Evolutionary conservation across 768 basidiomycete species (phyloP).

Genomic region (Lactifluus hygrophoroides): DNA sequence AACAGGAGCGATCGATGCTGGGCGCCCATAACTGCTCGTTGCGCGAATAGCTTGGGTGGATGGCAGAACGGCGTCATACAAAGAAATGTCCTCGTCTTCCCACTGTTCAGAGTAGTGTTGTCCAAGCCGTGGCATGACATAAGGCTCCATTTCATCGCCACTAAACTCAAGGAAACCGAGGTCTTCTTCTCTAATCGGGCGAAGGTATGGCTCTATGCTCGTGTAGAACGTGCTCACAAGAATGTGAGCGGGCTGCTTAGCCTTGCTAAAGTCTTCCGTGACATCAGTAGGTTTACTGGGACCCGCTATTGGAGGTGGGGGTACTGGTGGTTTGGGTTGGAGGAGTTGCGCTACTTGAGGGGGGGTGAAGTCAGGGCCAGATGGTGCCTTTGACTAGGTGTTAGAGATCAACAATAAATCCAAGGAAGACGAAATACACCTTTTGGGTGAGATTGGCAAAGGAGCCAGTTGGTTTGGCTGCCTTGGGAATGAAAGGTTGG

Average conservation of each 20-base stretch:
- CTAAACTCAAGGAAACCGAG: slow-evolving; percentile 87
- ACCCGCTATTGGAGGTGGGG: slow-evolving; percentile 59
- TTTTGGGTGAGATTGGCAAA: slow-evolving; percentile 39
- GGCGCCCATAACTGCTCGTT: slow-evolving; percentile 24
- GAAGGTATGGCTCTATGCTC: slow-evolving; percentile 83
- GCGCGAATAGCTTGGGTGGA: slow-evolving; percentile 34
- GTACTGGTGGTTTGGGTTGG: slow-evolving; percentile 53
- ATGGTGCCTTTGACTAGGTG: slow-evolving; percentile 22
- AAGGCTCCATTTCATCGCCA: slow-evolving; percentile 86
- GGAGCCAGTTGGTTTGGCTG: slow-evolving; percentile 43
- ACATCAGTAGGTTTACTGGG: slow-evolving; percentile 81
- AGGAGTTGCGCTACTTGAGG: slow-evolving; percentile 45
- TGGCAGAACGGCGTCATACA: slow-evolving; percentile 37
- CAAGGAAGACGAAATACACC: slow-evolving; percentile 26
- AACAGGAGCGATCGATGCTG: slow-evolving; percentile 39
- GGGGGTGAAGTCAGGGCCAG: slow-evolving; percentile 54
- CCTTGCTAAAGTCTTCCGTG: slow-evolving; percentile 80
- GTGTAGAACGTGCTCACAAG: slow-evolving; percentile 74
- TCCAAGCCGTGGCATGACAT: slow-evolving; percentile 76
- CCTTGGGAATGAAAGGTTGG: slow-evolving; percentile 41
- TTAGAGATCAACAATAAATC: neutral
- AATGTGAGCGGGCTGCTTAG: slow-evolving; percentile 67
- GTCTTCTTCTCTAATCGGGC: slow-evolving; percentile 89
- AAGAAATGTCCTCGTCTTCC: slow-evolving; percentile 79
- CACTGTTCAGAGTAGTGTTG: slow-evolving; percentile 85